Percentiles rank a stretch among this genome's conserved stretches.
phyloP scores from a whole-genome alignment of 2,329 filamentous ascomycete genomes.

The Tolypocladium guangdongense region DNA sequence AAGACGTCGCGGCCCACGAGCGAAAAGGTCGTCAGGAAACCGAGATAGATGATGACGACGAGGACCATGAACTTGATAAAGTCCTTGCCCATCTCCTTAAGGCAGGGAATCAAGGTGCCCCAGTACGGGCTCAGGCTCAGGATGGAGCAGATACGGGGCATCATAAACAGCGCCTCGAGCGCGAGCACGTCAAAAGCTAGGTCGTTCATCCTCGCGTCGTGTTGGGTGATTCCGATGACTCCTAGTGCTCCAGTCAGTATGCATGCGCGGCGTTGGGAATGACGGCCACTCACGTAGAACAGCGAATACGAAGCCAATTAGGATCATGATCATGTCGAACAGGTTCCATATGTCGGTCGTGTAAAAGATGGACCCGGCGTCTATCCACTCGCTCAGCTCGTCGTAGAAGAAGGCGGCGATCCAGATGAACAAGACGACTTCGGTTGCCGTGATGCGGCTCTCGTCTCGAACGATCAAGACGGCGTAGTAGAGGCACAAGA shows the following conservation, averaged over 20 bases:
- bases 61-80: slow-evolving; percentile 78
- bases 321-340: slow-evolving; percentile 64
- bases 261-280: neutral
- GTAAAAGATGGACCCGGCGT: slow-evolving; percentile 81
- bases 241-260: slow-evolving; percentile 13
- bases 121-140: slow-evolving; percentile 84
- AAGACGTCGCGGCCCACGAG: slow-evolving; percentile 63
- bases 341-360: slow-evolving; percentile 73
- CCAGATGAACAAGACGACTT: slow-evolving; percentile 73
- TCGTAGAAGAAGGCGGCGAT: slow-evolving; percentile 82
- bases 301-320: slow-evolving; percentile 61
- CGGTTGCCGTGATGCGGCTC: slow-evolving; percentile 52
- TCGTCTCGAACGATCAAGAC: slow-evolving; percentile 67
- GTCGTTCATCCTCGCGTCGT: slow-evolving; percentile 55
- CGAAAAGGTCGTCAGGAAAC: slow-evolving; percentile 80
- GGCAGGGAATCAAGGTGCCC: slow-evolving; percentile 77
- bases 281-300: slow-evolving; percentile 48
- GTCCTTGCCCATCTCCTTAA: slow-evolving; percentile 91
- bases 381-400: slow-evolving; percentile 71
- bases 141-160: slow-evolving; percentile 79
- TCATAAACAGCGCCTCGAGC: slow-evolving; percentile 79
- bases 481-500: slow-evolving; percentile 74
- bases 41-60: slow-evolving; percentile 72
- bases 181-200: slow-evolving; percentile 82
- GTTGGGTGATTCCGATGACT: slow-evolving; percentile 29